Conservation (phyloP, 116 monocot genomes). For the Papilionanthe hybrid region DNA sequence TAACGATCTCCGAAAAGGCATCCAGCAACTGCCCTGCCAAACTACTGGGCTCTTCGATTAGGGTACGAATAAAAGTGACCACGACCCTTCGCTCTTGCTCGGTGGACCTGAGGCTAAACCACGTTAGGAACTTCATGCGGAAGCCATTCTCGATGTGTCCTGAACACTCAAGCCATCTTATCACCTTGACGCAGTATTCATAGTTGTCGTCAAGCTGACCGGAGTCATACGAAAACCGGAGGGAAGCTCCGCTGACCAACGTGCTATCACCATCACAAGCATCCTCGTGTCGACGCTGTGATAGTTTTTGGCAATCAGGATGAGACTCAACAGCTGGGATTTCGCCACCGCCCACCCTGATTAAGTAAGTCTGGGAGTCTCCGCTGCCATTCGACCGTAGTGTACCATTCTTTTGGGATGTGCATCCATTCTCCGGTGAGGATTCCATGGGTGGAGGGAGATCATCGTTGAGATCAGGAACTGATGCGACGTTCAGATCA, state of each 20-base stretch:
- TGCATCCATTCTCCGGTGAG: slow-evolving; percentile 41
- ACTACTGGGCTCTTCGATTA: slow-evolving; percentile 76
- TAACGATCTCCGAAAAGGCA: slow-evolving; percentile 75
- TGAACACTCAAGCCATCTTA: slow-evolving; percentile 80
- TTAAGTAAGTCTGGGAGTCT: slow-evolving; percentile 58
- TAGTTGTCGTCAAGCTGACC: slow-evolving; percentile 78
- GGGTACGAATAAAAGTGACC: slow-evolving; percentile 70
- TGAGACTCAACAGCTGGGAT: slow-evolving; percentile 60
- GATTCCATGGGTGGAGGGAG: slow-evolving; percentile 34
- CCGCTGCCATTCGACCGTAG: slow-evolving; percentile 32
- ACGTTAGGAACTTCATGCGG: slow-evolving; percentile 88
- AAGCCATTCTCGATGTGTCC: slow-evolving; percentile 82
- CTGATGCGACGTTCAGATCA: slow-evolving; percentile 60
- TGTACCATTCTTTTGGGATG: slow-evolving; percentile 30
- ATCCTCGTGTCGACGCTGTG: slow-evolving; percentile 27
- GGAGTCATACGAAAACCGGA: slow-evolving; percentile 25
- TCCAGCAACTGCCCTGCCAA: slow-evolving; percentile 85
- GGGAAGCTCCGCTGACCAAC: slow-evolving; percentile 42
- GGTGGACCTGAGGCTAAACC: slow-evolving; percentile 87
- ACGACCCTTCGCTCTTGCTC: slow-evolving; percentile 89
- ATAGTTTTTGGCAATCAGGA: slow-evolving; percentile 34
- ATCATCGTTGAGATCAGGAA: slow-evolving; percentile 90
- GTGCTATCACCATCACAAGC: slow-evolving; percentile 61
- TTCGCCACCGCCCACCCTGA: slow-evolving; percentile 24
- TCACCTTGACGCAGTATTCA: slow-evolving; percentile 89